Percentiles rank a stretch among this genome's conserved stretches.
phyloP scores from a whole-genome alignment of 768 basidiomycete genomes.

The Coprinopsis sp. region DNA sequence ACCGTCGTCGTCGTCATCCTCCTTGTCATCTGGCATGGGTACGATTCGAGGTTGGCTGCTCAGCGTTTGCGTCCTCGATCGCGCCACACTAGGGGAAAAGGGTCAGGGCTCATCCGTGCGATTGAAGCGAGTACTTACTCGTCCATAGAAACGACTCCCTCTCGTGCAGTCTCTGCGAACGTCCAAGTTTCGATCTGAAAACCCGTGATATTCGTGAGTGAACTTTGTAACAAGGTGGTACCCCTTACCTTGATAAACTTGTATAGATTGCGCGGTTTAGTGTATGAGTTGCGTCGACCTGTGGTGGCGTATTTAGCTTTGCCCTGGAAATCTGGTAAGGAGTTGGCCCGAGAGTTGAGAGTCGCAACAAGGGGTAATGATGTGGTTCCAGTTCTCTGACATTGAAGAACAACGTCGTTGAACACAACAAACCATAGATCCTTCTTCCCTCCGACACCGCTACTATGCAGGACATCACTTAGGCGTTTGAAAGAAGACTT shows the following conservation, averaged over 20 bases:
- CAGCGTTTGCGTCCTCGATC: slow-evolving; percentile 60
- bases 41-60: slow-evolving; percentile 59
- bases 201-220: slow-evolving; percentile 1
- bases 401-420: slow-evolving; percentile 92
- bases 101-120: not conserved
- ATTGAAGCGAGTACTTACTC: slow-evolving; percentile 53
- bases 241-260: slow-evolving; percentile 78
- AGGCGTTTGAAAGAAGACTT: slow-evolving; percentile 87
- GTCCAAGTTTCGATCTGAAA: slow-evolving; percentile 82
- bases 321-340: slow-evolving; percentile 78
- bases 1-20: slow-evolving; percentile 41
- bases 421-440: slow-evolving; percentile 95
- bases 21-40: slow-evolving; percentile 64
- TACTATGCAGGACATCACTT: slow-evolving; percentile 77
- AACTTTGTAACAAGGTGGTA: not conserved
- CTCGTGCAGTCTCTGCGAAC: slow-evolving; percentile 71
- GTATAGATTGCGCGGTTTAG: slow-evolving; percentile 87
- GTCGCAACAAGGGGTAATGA: slow-evolving; percentile 70
- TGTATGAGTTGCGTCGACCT: slow-evolving; percentile 68
- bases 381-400: slow-evolving; percentile 87
- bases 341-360: slow-evolving; percentile 65
- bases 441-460: slow-evolving; percentile 62
- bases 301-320: slow-evolving; percentile 83
- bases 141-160: slow-evolving; percentile 86
- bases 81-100: slow-evolving; percentile 50